Conservation (phyloP, 1,284 basidiomycete species). For the Albatrellus sp. region DNA sequence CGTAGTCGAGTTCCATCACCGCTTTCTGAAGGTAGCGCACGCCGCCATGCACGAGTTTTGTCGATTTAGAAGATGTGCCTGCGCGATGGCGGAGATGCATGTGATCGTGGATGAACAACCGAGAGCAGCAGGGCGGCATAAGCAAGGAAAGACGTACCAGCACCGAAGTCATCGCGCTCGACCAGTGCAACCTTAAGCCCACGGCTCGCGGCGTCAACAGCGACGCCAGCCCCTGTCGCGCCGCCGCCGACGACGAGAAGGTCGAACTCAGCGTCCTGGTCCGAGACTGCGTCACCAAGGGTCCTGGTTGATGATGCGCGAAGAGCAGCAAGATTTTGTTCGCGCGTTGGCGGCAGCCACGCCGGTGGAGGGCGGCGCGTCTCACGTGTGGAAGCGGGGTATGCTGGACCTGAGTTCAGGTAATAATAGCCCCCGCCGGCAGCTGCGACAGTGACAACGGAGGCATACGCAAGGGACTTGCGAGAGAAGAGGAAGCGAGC, state of each 20-base stretch:
- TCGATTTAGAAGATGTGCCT: constrained; percentile 95
- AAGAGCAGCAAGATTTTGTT: constrained; percentile 50
- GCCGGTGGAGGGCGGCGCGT: constrained; percentile 54
- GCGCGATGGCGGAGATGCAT: neutral
- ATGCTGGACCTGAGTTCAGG: constrained; percentile 57
- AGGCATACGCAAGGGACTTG: constrained; percentile 36
- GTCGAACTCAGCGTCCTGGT: constrained; percentile 41
- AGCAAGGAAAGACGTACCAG: constrained; percentile 37
- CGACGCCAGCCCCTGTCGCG: constrained; percentile 90
- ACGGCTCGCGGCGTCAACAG: constrained; percentile 86
- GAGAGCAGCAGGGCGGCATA: neutral
- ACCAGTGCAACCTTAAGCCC: constrained; percentile 91
- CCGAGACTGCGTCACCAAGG: constrained; percentile 20
- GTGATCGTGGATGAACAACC: neutral
- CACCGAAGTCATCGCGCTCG: constrained; percentile 86
- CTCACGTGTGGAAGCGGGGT: constrained; percentile 47
- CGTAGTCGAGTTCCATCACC: constrained; percentile 91
- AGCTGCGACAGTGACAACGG: constrained; percentile 36
- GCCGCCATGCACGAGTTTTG: constrained; percentile 96
- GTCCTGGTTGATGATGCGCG: constrained; percentile 25
- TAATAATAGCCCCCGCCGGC: constrained; percentile 56
- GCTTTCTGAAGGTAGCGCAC: constrained; percentile 97
- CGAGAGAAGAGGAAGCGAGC: constrained; percentile 35
- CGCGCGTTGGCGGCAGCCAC: constrained; percentile 64
- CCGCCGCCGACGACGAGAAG: constrained; percentile 86